Conservation (phyloP, 805 yeast species). For the Pichia thaimueangensis region DNA sequence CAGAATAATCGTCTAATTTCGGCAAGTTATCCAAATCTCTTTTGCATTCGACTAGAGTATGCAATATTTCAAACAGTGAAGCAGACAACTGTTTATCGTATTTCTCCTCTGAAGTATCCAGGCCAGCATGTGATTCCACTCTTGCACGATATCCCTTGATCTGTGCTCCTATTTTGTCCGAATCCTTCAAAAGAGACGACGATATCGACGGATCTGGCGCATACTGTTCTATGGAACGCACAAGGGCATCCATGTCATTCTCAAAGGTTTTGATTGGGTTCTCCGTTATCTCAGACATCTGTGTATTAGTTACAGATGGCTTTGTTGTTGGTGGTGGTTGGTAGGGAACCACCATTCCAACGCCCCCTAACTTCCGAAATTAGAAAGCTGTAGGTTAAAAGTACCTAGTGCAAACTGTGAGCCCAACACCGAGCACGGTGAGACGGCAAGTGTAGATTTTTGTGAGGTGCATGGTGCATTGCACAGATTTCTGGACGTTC, state of each 20-base stretch:
- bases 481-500: no score
- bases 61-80: neutral
- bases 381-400: no score
- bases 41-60: constrained; percentile 6
- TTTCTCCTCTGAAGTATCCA: neutral
- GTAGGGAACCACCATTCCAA: no score
- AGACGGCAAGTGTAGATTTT: no score
- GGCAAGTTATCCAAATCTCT: constrained; percentile 6
- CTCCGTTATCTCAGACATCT: neutral
- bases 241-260: constrained; percentile 1
- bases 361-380: no score
- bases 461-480: no score
- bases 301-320: no score
- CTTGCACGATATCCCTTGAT: neutral
- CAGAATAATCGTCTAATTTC: neutral
- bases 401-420: no score
- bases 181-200: neutral
- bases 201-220: neutral
- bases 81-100: neutral
- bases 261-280: constrained; percentile 4
- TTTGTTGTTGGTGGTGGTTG: no score
- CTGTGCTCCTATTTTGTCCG: constrained; percentile 5
- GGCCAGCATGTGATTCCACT: neutral
- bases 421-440: no score
- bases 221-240: constrained; percentile 5